Base-by-base conservation (phyloP, 257 asterid species). In the Fraxinus pennsylvanica region DNA sequence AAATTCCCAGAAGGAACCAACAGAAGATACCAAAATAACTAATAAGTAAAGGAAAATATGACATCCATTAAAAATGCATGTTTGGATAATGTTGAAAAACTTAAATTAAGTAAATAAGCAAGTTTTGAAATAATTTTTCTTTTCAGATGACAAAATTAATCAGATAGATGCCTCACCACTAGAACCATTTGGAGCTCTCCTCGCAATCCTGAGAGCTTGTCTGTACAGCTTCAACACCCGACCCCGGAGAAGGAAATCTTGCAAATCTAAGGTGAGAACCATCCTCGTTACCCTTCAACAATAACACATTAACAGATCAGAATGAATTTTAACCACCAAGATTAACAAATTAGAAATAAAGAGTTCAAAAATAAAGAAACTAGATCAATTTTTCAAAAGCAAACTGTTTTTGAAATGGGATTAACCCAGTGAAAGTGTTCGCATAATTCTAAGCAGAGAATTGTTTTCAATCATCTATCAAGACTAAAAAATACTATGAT, bases 181-280 rank as follows among this genome's bases (percentile, higher is more conserved):
- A 21, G 97, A 77, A 77, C 88, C 79, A 21, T 22, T 68, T 1
- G 99, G 98, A 4, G 96, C 97, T 86, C 98, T 89, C 17, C 87
- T 82, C 27, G 95, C 88, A 85, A 85, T 85, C 81, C 97, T 84
- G 59, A 93, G 91, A 83, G 98, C 93, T 30, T 90, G 94, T 74
- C 98, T 83, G 88, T 93, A 95, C 65, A 93, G 92, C 89, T 86
- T 91, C 59, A 93, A 81, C 75, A 95, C 98, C 84, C 91, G 86
- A 77, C 96, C 96, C 66, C 99, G 93, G 71, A 93, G 87, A 59
- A 95, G 94, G 72, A 95, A 95, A 74, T 89, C 96, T 86, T 91
- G 92, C 85, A 94, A 89, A 91, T 90, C 94, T 83, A 94, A 81
- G 9, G 81, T 63, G 85, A 81, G 81, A 73, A 35, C 85, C 96